phyloP scores from a whole-genome alignment of 2,329 filamentous ascomycete genomes.

The Penicillium thymicola region DNA sequence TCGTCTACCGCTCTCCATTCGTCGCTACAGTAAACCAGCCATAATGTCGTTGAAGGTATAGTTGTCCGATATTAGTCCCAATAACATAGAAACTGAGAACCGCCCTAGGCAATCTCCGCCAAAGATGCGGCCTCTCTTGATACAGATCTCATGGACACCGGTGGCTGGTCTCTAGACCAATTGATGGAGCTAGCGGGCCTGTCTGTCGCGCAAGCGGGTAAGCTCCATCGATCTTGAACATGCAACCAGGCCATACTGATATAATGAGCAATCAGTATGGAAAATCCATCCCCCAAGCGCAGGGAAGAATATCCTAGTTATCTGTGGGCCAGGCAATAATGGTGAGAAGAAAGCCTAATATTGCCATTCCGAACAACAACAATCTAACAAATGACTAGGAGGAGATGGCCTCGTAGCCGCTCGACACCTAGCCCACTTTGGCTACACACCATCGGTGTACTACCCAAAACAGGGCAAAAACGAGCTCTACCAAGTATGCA shows the following conservation, averaged over 20 bases:
- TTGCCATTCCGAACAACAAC: background rate
- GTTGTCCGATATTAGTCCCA: background rate
- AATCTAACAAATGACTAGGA: conserved; percentile 49
- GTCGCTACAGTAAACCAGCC: conserved; percentile 29
- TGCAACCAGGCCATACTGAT: background rate
- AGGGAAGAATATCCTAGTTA: conserved; percentile 73
- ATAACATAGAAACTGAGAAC: background rate
- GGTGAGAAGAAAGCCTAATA: conserved; percentile 30
- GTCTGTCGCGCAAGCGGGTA: conserved; percentile 86
- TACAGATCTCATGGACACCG: conserved; percentile 83
- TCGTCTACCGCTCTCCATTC: conserved; percentile 12
- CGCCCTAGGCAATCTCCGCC: conserved; percentile 70
- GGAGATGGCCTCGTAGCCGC: conserved; percentile 94
- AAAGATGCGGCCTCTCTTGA: conserved; percentile 87
- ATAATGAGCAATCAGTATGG: conserved; percentile 60
- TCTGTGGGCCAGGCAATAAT: conserved; percentile 81
- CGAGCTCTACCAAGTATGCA: conserved; percentile 74
- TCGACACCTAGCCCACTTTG: conserved; percentile 85
- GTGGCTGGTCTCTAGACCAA: conserved; percentile 90
- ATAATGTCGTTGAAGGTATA: conserved; percentile 44
- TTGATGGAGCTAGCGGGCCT: conserved; percentile 95
- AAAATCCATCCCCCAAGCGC: conserved; percentile 71
- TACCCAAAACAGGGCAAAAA: conserved; percentile 91
- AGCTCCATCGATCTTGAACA: conserved; percentile 17
- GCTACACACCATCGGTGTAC: conserved; percentile 83